Conservation (phyloP, 2,329 filamentous ascomycete genomes). For the Xylaria sp. region DNA sequence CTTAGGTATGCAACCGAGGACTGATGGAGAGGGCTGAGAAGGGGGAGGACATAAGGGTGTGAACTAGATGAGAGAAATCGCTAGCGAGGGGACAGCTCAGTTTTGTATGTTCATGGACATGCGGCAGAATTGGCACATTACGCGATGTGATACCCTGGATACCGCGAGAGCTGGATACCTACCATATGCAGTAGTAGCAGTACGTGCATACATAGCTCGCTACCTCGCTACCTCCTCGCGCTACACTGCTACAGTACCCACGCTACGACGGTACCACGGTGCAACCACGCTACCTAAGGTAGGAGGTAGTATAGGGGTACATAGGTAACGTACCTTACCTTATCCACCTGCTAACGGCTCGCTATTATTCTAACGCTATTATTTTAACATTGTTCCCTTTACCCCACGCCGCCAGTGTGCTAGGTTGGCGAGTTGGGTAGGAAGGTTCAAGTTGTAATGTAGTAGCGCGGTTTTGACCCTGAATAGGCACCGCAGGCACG, state of each 20-base stretch:
- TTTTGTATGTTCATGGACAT: conserved; percentile 36
- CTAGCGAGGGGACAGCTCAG: conserved; percentile 28
- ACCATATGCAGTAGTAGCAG: no score
- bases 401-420: background rate
- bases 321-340: background rate
- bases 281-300: background rate
- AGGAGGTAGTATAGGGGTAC: background rate
- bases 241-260: background rate
- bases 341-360: background rate
- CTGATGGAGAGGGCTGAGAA: conserved; percentile 26
- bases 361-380: background rate
- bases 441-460: no score
- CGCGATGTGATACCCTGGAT: background rate
- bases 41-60: conserved; percentile 34
- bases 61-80: conserved; percentile 27
- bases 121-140: conserved; percentile 21
- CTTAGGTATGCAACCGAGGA: background rate
- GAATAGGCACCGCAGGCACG: background rate
- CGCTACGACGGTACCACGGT: conserved; percentile 5
- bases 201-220: background rate
- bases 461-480: background rate
- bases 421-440: no score
- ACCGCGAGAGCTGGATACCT: conserved; percentile 10
- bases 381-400: background rate
- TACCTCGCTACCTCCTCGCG: conserved; percentile 12